Evolutionary conservation across 2,329 filamentous ascomycete species (phyloP).

Genomic region (Cyphellophora europaea): DNA sequence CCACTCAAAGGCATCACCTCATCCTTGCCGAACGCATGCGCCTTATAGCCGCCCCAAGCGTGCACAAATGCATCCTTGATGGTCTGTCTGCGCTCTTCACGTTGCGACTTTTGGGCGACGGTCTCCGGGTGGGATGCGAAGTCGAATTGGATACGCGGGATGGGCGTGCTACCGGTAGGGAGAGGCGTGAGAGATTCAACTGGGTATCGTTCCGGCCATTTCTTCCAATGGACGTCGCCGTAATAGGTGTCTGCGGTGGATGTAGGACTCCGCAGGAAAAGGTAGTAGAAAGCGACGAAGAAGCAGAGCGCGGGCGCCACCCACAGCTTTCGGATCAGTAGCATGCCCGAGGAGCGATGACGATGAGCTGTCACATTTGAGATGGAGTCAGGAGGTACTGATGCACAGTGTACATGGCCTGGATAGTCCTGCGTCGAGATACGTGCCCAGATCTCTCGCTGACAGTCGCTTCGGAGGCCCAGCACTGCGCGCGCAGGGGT

Average conservation of each 20-base stretch:
- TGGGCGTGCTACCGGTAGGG: constrained; percentile 10
- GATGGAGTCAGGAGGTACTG: neutral
- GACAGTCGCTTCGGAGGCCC: constrained; percentile 1
- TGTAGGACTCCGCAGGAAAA: constrained; percentile 6
- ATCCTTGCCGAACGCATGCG: constrained; percentile 54
- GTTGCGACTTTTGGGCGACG: constrained; percentile 2
- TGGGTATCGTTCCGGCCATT: constrained; percentile 15
- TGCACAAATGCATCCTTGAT: constrained; percentile 43
- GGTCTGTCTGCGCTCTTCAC: constrained; percentile 27
- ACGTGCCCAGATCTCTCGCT: too few relatives aligned
- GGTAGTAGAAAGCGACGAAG: constrained; percentile 13
- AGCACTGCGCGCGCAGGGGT: neutral
- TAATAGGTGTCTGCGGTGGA: constrained; percentile 2
- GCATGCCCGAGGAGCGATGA: constrained; percentile 9
- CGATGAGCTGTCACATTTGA: constrained; percentile 1
- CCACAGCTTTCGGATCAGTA: constrained; percentile 15
- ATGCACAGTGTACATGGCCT: too few relatives aligned
- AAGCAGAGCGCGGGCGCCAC: constrained; percentile 15
- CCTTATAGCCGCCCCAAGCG: constrained; percentile 52
- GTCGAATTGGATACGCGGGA: constrained; percentile 18
- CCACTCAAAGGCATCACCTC: constrained; percentile 51
- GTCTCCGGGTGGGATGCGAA: constrained; percentile 7
- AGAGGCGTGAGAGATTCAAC: constrained; percentile 10
- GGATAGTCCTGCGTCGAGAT: too few relatives aligned
- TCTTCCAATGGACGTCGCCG: constrained; percentile 10